Base-by-base conservation (phyloP, 2,329 filamentous ascomycete species). In the Metarhizium album region DNA sequence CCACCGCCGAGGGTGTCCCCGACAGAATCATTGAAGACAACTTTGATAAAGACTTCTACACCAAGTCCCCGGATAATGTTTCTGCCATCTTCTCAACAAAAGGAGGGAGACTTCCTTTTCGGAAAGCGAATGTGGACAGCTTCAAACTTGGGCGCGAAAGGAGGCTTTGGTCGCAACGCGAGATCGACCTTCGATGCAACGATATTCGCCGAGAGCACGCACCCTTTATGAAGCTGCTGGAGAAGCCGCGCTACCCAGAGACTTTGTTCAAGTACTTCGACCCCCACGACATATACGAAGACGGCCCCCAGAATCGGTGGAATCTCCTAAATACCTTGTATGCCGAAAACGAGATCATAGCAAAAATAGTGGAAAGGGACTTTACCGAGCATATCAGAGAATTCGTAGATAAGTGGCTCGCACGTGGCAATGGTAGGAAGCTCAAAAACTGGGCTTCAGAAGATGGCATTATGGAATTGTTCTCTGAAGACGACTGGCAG, bases 191-290 rank as follows among this genome's bases (percentile, higher is more conserved):
- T 3, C 59, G 59, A 2, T 69, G 66, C 51, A 73, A 71, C 52
- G 67, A 66, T 3, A 56, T 70, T 24, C 70, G 70, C 40, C 59
- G 63, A 46, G 52, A 60, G 38, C 60, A 67, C 46, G 70, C 67
- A 67, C 47, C 62, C 1, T 48, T 58, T 11, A 65, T 74, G 61
- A 65, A 60, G 52, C 33, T 35, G 1, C 67, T 73, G 60, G 53
- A 49, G 20, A 43, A 58, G 20, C 65, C 62, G 2, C 16, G 59
- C 27, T 61, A 50, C 53, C 73, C 67, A 60, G 64, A 67, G 35
- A 69, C 73, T 24, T 59, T 78, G 22, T 76, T 71, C 62, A 56
- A 60, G 2, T 77, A 72, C 55, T 79, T 74, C 46, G 75, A 78
- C 54, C 65, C 68, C 1, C 52, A 60, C 9, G 75, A 78, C 47